Percentiles rank a stretch among this genome's conserved stretches.
phyloP scores from a whole-genome alignment of 1,284 basidiomycete species.

The Calocybe gambosa region DNA sequence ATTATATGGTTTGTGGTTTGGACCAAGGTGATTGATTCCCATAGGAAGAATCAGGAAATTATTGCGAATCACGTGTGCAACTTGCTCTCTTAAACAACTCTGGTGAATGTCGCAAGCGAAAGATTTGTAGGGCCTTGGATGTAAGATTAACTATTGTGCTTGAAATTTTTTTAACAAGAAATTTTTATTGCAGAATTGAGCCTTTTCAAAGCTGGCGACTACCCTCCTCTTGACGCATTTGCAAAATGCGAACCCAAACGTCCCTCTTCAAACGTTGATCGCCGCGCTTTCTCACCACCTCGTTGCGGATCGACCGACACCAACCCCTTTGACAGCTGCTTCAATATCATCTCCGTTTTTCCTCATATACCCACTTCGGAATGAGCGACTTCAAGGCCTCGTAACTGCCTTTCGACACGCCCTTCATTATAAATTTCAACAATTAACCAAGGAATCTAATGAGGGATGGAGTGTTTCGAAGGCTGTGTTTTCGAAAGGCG shows the following conservation, averaged over 20 bases:
- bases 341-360: constrained; percentile 55
- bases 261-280: constrained; percentile 49
- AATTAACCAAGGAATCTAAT: constrained; percentile 32
- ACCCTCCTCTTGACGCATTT: constrained; percentile 50
- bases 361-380: constrained; percentile 41
- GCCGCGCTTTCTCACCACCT: constrained; percentile 61
- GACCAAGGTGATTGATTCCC: no score
- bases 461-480: constrained; percentile 24
- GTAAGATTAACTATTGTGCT: no score
- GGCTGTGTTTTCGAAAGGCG: constrained; percentile 39
- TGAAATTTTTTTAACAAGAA: no score
- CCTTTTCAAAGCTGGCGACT: constrained; percentile 28
- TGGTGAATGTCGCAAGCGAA: no score
- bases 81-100: no score
- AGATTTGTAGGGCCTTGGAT: no score
- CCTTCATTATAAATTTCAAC: constrained; percentile 46
- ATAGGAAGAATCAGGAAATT: no score
- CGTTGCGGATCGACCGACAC: constrained; percentile 40
- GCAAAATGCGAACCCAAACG: constrained; percentile 39
- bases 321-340: constrained; percentile 62
- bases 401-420: constrained; percentile 58
- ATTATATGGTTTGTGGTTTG: no score
- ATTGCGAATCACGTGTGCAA: no score
- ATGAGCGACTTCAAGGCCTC: constrained; percentile 48
- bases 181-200: background rate